phyloP scores from a whole-genome alignment of 2,329 filamentous ascomycete genomes.

The Plectosphaerella plurivora region DNA sequence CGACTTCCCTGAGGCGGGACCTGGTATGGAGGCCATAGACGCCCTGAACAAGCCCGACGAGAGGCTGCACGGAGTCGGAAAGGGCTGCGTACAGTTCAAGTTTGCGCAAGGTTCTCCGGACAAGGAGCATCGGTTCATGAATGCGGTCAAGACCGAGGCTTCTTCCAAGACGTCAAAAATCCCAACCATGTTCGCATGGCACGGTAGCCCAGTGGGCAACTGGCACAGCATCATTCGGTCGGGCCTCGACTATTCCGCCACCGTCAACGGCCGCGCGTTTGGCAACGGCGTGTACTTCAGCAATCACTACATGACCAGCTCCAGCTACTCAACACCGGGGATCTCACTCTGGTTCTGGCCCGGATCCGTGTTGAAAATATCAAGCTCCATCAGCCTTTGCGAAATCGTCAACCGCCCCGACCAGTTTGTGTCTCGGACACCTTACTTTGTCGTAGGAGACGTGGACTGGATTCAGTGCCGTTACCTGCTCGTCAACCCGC shows the following conservation, averaged over 20 bases:
- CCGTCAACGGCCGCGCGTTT: conserved; percentile 61
- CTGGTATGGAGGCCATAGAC: background rate
- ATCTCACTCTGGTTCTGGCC: conserved; percentile 47
- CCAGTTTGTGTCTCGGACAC: conserved; percentile 49
- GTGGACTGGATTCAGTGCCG: conserved; percentile 87
- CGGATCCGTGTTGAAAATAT: conserved; percentile 58
- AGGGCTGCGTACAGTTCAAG: conserved; percentile 70
- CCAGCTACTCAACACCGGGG: conserved; percentile 34
- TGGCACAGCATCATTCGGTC: conserved; percentile 89
- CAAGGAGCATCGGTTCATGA: conserved; percentile 72
- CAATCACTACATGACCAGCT: conserved; percentile 50
- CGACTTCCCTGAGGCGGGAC: conserved; percentile 29
- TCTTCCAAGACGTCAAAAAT: conserved; percentile 18
- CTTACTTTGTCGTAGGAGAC: conserved; percentile 69
- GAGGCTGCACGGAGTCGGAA: conserved; percentile 9
- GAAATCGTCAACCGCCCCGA: conserved; percentile 75
- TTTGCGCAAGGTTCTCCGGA: conserved; percentile 86
- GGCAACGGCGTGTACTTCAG: conserved; percentile 85
- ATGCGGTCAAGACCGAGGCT: conserved; percentile 46
- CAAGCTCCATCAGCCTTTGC: conserved; percentile 65
- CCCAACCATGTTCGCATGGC: conserved; percentile 81
- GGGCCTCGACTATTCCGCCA: conserved; percentile 68
- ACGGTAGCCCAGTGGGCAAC: conserved; percentile 71
- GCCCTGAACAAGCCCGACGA: background rate
- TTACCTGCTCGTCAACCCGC: conserved; percentile 60